A percentile compares a stretch with the other conserved stretches of the same genome.
These are phyloP conservation scores for Chaetothyriales sp. DNA, from an alignment of 2,329 filamentous ascomycete species.

Conservation along the genomic window DNA sequence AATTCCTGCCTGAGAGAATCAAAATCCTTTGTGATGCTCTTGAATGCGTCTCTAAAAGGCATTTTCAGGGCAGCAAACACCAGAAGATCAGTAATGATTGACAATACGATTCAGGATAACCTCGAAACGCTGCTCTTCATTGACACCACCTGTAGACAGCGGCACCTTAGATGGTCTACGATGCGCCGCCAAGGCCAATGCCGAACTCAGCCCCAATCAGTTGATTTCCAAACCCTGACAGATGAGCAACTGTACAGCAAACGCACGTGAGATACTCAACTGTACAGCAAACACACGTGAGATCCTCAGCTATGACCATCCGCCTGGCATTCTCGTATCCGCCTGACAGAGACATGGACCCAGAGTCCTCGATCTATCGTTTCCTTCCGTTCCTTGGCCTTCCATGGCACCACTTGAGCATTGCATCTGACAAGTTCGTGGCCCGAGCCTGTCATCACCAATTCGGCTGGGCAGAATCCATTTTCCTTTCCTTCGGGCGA, in stretches of 20 bases:
- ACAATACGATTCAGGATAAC: background rate
- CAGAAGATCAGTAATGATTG: background rate
- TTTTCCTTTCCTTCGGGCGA: constrained; percentile 7
- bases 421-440: background rate
- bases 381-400: background rate
- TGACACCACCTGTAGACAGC: no score
- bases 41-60: background rate
- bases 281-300: background rate
- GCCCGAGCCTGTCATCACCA: background rate
- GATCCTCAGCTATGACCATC: constrained; percentile 2
- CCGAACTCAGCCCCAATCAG: no score
- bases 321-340: background rate
- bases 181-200: no score
- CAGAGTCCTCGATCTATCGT: background rate
- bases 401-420: constrained; percentile 5
- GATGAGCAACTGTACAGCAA: no score
- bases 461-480: constrained; percentile 5
- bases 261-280: no score
- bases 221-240: no score
- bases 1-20: background rate
- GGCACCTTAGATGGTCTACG: no score
- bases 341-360: background rate
- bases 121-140: no score
- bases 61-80: background rate
- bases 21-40: background rate